Evolutionary conservation across 208 protist genomes (phyloP), one percentile per base, ranked within the genome.

Genomic region (Lotmaria passim): DNA sequence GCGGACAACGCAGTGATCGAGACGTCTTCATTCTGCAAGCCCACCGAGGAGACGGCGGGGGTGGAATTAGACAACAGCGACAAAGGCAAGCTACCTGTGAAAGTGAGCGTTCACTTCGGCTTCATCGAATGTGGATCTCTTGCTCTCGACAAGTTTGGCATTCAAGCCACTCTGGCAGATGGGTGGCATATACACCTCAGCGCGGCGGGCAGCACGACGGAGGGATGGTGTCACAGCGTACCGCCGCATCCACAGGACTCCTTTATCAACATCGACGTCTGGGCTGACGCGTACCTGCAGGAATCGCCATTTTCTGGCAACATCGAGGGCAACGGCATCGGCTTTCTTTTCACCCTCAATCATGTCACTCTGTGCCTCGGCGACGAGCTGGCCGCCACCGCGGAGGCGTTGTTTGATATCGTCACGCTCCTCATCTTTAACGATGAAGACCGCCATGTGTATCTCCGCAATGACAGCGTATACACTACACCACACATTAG

Each of bases 371-470:
- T 91, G 10, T 64, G 51, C 24, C 48, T 91, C 6, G 71, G 82
- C 56, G 71, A 81, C n/a, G 60, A 65, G 23, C 52, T 91, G 3
- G 67, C 71, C 8, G 51, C 41, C n/a, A 75, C 59, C 17, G 36
- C 76, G 7, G 86, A 91, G 61, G 33, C 61, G 28, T 26, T 87
- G 10, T 82, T 85, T 41, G 86, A 91, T 62, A 41, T 79, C 5
- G 33, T 77, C 7, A 80, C 82, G 53, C 44, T 85, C 28, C 19
- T 85, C 2, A 48, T 91, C 47, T 86, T 80, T 43, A 31, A 48
- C 0, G 44, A 73, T 12, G 86, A 89, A 39, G 86, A 89, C 65
- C 46, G 70, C 12, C 82, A 81, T 43, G 82, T 91, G 14, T 77
- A 89, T 57, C 72, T 91, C 14, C 75, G 75, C n/a, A 53, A 87